Evolutionary conservation across 495 filamentous ascomycete genomes (phyloP), one percentile per base, ranked within the genome.

Genomic region (Podospora fimiseda): DNA sequence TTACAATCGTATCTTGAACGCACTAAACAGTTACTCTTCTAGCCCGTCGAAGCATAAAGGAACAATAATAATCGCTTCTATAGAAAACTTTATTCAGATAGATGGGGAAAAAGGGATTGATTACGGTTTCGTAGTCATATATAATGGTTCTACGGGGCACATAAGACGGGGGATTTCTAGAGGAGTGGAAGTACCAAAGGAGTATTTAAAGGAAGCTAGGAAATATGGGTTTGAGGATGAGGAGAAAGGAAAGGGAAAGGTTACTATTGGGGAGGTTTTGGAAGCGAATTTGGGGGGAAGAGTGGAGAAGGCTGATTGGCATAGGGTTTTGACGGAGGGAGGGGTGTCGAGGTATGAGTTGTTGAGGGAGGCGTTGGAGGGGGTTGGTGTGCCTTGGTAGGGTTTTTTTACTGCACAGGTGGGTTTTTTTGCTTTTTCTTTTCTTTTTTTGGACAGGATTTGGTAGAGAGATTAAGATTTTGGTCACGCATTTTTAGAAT

Each of bases 261-360:
- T 57, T 1, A 55, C 55, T 39, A 58, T 59, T 0, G 58, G 61
- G 1, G 24, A 55, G 36, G 30, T 54, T 11, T 9, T 63, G 2
- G 45, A 15, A 43, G 44, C 21, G 3, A 40, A 45, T 24, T 33
- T 56, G 14, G 5, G 6, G 47, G 53, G 44, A 15, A 5, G 6
- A 33, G 27, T 59, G 50, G 56, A 59, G 2, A 51, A 53, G 37
- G 51, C 50, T 7, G 42, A 64, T 21, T 64, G 61, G 61, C 56
- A 61, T 15, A 5, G n/a, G 43, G 18, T 33, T 18, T 16, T 59
- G 36, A 44, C 56, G 20, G 50, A 13, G 21, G 44, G 2, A 18
- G 19, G 44, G 2, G 27, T 14, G 48, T 64, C 58, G 50, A 47
- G 58, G 33, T 61, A 64, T 43, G 52, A 55, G 4, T 21, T 64